Percentiles rank a stretch among this genome's conserved stretches.
phyloP scores from a whole-genome alignment of 441 rosid genomes.

The Cnidoscolus chayamansa region DNA sequence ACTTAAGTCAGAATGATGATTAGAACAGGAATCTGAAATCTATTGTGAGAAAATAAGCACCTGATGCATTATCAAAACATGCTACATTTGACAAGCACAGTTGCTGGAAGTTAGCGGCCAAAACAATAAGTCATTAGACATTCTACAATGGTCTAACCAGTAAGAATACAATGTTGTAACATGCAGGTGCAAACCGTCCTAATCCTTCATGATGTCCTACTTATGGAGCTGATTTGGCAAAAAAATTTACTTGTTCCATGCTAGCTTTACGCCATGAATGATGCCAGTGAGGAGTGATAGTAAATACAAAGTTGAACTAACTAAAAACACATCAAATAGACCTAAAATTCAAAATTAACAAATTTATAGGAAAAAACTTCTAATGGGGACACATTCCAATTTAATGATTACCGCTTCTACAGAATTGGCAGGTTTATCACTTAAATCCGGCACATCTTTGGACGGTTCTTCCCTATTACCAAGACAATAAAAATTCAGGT shows the following conservation, averaged over 20 bases:
- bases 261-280: not conserved
- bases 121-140: too few species aligned
- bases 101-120: not conserved
- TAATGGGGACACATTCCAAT: not conserved
- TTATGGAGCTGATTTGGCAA: constrained; percentile 4
- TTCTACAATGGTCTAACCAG: too few species aligned
- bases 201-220: too few species aligned
- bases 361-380: not conserved
- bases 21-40: not conserved
- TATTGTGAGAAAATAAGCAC: not conserved
- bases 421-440: constrained; percentile 17
- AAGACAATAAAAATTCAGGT: constrained; percentile 78
- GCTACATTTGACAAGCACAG: not conserved
- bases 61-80: not conserved
- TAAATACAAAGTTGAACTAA: not conserved
- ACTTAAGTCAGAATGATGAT: not conserved
- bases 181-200: too few species aligned
- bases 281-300: not conserved
- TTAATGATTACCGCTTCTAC: constrained; percentile 41
- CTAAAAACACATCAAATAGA: not conserved
- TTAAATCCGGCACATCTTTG: constrained; percentile 16
- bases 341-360: not conserved
- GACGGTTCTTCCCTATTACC: constrained; percentile 64
- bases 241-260: not conserved
- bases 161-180: too few species aligned